Base-by-base conservation (phyloP, 768 basidiomycete species). In the Boletus tylopilopsis region DNA sequence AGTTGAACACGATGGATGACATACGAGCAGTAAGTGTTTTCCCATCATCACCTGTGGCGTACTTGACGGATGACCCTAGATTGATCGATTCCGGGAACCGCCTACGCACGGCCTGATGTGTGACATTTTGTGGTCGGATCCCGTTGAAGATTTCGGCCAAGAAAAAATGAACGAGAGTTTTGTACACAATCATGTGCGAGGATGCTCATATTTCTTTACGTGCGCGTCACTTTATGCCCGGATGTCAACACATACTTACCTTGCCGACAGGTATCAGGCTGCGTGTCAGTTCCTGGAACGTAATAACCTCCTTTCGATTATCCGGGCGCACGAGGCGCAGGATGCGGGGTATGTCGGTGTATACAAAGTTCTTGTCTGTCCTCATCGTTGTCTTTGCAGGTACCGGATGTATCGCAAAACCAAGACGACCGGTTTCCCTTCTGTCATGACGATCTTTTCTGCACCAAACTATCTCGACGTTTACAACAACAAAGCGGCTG, bases 401-500 rank as follows among this genome's bases (percentile, higher is more conserved):
- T 96, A 95, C 67, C 90, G 94, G 47, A 97, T 97, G 96, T 97
- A 98, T 65, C 90, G 94, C 58, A 99, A 99, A 72, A 97, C 95
- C 5, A 92, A 93, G 71, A 89, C 91, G 18, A 98, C 94, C 0
- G 94, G 95, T 6, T 98, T 99, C 76, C 95, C 96, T 16, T 95
- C 94, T 15, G 94, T 99, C 50, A 98, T 99, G 94, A 98, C 95
- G n/a, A 94, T 99, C 62, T 99, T 99, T 73, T 94, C 91, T 15
- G 94, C 94, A 8, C 96, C 96, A 35, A 94, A 97, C 67, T 97
- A 97, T 64, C 85, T 98, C 50, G 96, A 98, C 62, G 92, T 98
- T 18, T 98, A 98, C 71, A 93, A 95, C 71, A 99, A 99, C 74
- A 98, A 98, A 71, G 96, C 94, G 2, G 96, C 96, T 0, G 94